These are phyloP conservation scores for Martensiomyces pterosporus DNA, from an alignment of 192 early-diverging fungal species.

Conservation along the genomic window DNA sequence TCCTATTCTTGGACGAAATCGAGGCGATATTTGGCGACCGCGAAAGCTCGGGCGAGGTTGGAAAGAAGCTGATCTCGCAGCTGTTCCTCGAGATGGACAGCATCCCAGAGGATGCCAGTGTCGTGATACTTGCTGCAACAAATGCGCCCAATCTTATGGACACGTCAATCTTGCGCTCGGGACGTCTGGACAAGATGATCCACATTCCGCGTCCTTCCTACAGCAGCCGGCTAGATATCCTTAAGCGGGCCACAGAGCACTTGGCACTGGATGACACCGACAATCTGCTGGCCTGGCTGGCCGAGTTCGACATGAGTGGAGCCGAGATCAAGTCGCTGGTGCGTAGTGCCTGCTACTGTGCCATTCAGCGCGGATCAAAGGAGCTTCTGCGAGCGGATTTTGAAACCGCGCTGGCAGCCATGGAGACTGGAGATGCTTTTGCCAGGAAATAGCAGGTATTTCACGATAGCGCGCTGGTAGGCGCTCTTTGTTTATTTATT, in stretches of 20 bases:
- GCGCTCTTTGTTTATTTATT: neutral
- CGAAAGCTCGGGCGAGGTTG: slow-evolving; percentile 64
- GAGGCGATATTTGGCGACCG: slow-evolving; percentile 80
- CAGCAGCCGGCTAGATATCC: slow-evolving; percentile 60
- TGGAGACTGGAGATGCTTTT: neutral
- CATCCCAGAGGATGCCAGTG: slow-evolving; percentile 49
- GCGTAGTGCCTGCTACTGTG: slow-evolving; percentile 37
- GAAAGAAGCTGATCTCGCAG: slow-evolving; percentile 73
- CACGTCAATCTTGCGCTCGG: slow-evolving; percentile 71
- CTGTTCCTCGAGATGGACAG: slow-evolving; percentile 75
- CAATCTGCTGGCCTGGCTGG: slow-evolving; percentile 8
- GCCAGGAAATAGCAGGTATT: neutral
- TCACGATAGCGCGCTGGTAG: no score
- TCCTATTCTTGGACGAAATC: slow-evolving; percentile 93
- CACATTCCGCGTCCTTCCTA: slow-evolving; percentile 62
- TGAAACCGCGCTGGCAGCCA: slow-evolving; percentile 3
- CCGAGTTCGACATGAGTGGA: slow-evolving; percentile 22
- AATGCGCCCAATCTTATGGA: slow-evolving; percentile 78
- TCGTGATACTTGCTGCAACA: slow-evolving; percentile 83
- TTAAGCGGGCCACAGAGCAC: slow-evolving; percentile 44
- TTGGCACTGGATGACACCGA: slow-evolving; percentile 16
- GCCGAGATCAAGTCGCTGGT: slow-evolving; percentile 39
- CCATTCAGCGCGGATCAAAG: slow-evolving; percentile 16
- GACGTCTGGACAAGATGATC: slow-evolving; percentile 76
- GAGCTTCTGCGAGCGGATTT: slow-evolving; percentile 2